These are phyloP conservation scores for Parachaetomium inaequale DNA, from an alignment of 495 filamentous ascomycete genomes.

Conservation along the genomic window DNA sequence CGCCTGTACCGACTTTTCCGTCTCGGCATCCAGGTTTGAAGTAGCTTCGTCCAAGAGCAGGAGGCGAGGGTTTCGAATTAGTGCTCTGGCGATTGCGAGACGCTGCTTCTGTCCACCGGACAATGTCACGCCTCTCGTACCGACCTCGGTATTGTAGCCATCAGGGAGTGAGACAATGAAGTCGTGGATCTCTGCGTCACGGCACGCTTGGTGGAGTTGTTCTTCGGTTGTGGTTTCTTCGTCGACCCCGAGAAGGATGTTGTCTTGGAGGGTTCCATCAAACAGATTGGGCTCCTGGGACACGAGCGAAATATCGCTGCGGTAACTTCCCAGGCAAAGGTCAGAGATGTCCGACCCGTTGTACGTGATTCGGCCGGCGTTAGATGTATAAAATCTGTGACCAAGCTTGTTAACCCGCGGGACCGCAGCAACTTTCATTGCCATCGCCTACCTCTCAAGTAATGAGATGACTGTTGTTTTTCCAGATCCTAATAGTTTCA, in stretches of 20 bases:
- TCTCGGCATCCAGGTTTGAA: constrained; percentile 69
- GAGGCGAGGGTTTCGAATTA: constrained; percentile 69
- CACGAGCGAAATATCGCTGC: constrained; percentile 53
- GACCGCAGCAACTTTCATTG: not conserved
- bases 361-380: constrained; percentile 47
- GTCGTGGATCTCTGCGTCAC: constrained; percentile 57
- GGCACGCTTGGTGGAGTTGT: constrained; percentile 47
- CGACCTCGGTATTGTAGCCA: constrained; percentile 60
- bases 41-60: constrained; percentile 81
- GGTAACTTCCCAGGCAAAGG: constrained; percentile 52
- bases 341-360: constrained; percentile 46
- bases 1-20: constrained; percentile 67
- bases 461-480: constrained; percentile 69
- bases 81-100: constrained; percentile 69
- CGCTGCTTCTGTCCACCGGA: constrained; percentile 79
- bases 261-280: constrained; percentile 58
- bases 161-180: constrained; percentile 55
- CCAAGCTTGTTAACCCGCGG: not conserved
- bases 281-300: constrained; percentile 59
- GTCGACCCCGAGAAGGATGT: constrained; percentile 53
- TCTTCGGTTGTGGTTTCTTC: constrained; percentile 40
- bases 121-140: constrained; percentile 61
- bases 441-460: constrained; percentile 46
- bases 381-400: constrained; percentile 53
- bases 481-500: constrained; percentile 60